Base-by-base conservation (phyloP, 1,284 basidiomycete species). In the Sanguinoderma infundibulare region DNA sequence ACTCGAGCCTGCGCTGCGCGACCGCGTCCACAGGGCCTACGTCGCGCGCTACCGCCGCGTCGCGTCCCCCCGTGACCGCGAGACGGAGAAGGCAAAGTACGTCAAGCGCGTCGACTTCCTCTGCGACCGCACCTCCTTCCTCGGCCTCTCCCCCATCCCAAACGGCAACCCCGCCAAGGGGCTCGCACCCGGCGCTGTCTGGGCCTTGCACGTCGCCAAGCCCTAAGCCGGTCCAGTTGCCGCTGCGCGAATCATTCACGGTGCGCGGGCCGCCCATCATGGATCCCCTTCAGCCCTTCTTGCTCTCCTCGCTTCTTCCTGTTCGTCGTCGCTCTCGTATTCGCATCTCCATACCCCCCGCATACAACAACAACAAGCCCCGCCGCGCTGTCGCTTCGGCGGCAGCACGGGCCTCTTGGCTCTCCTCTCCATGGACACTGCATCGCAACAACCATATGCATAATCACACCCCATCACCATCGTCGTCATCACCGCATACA, bases 91-190 rank as follows among this genome's bases (percentile, higher is more conserved):
- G 57, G 56, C 44, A 8, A 69, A 70, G 63, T 55, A 55, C 46
- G 53, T 70, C 52, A 68, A 68, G 62, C 69, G 70, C 53, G 66
- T 71, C 59, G 70, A 71, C 67, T 71, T 69, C 55, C 64, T 71
- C 22, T 55, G 64, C 63, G 59, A 65, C 14, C 39, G 56, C 56
- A 59, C 56, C 28, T 40, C 60, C 30, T 70, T 70, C 63, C 52
- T 56, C 39, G 69, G 69, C 9, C 65, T 70, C 44, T 63, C 69
- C 34, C 47, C 62, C 36, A 67, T 68, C 24, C 61, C 62, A 24
- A 63, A 62, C 46, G 67, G 67, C 17, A 53, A 65, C 35, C 57
- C 62, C 46, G 57, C 66, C 26, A 65, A 65, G 62, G 64, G 66
- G 22, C 64, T 66, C 44, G 66, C 59, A 38, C 64, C 65, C 22